Evolutionary conservation across 306 rosid species (phyloP), one percentile per base, ranked within the genome.

Genomic region (Alnus rubra): DNA sequence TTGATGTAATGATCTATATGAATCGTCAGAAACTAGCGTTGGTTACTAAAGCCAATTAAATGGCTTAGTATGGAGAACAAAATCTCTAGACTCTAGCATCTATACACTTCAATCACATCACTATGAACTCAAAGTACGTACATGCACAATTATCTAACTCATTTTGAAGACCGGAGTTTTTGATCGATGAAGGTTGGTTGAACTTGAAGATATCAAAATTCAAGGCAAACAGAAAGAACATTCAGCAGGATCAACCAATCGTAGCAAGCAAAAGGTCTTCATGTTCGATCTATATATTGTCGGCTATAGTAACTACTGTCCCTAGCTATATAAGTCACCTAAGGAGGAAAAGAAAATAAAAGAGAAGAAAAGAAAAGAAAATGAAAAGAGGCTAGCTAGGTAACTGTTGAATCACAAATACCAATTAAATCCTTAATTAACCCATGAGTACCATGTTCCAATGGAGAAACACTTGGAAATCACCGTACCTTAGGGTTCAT

Each of bases 61-160:
- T 35, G 37, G 37, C 16, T 35, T 33, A 53, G 2, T 56, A 42
- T 7, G 44, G 14, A 30, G 13, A 58, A 23, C 37, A 58, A 58
- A 58, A 58, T 19, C 65, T 58, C 67, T 60, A 60, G 67, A 23
- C 35, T 60, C 39, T 60, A 60, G 67, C 67, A 60, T 60, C 67
- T 14, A 37, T 35, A 35, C 9, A 6, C 37, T 4, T 14, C 49
- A 35, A 39, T 39, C 44, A 39, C 4, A 39, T 9, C 70, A 31
- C 11, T 19, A 14, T 35, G 70, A 15, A 64, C 48, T 64, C n/a
- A 65, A 65, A 37, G 49, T 37, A 65, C 47, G 6, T 42, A 7
- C 45, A 18, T 15, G 71, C 6, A 64, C 49, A 37, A 65, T 14
- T 9, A 65, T 65, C 35, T 14, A 35, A 15, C 45, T 42, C 45